Evolutionary conservation across 2,329 filamentous ascomycete species (phyloP).

Genomic region (Fusarium avenaceum): DNA sequence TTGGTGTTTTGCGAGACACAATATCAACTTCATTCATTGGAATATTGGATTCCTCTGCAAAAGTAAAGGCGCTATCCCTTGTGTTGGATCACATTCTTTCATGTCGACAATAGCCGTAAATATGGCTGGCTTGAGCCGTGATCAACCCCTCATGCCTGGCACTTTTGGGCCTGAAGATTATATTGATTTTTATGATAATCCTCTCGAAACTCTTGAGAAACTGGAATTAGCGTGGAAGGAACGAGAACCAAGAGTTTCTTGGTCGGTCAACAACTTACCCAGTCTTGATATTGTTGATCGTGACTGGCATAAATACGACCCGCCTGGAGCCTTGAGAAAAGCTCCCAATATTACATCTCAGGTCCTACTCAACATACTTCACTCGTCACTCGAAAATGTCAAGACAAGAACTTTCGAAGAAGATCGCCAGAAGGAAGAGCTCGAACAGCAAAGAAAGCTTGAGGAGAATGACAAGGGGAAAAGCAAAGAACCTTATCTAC

Average conservation of each 20-base stretch:
- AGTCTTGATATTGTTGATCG: conserved; percentile 49
- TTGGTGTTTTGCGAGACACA: not conserved
- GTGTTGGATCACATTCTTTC: not conserved
- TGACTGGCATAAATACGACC: conserved; percentile 63
- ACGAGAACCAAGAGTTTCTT: conserved; percentile 35
- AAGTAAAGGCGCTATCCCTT: not conserved
- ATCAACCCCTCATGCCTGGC: conserved; percentile 47
- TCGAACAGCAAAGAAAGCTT: conserved; percentile 45
- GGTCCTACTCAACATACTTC: conserved; percentile 58
- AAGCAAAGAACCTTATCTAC: conserved; percentile 55
- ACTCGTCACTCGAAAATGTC: conserved; percentile 62
- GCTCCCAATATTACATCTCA: conserved; percentile 57
- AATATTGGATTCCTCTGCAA: not conserved
- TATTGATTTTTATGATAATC: conserved; percentile 50
- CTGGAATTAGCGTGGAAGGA: conserved; percentile 45
- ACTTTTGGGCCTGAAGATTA: conserved; percentile 52
- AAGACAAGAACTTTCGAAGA: conserved; percentile 54
- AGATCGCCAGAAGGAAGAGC: conserved; percentile 49
- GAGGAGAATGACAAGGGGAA: conserved; percentile 50
- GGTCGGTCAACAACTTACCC: conserved; percentile 43
- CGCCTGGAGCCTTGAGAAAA: conserved; percentile 59
- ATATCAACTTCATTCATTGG: not conserved
- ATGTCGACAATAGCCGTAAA: conserved; percentile 3
- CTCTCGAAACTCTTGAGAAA: conserved; percentile 46
- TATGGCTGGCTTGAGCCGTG: conserved; percentile 27